Evolutionary conservation across 2,329 filamentous ascomycete genomes (phyloP), one percentile per base, ranked within the genome.

Genomic region (Hypomyces perniciosus): DNA sequence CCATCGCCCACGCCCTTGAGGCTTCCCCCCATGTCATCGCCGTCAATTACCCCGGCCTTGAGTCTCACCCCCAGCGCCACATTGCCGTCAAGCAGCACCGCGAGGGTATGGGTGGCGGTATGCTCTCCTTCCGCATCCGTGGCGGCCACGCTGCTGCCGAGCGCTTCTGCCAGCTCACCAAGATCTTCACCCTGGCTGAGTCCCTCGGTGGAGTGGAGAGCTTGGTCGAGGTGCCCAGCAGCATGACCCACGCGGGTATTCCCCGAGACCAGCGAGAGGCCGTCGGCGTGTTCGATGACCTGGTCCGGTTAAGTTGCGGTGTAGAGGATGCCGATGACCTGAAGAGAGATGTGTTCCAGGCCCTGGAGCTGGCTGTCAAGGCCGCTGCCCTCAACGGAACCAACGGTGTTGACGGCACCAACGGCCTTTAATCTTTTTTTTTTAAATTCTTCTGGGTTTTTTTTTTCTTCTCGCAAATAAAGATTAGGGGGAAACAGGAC

Each of bases 231-330:
- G 82, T 99, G 3, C 93, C 93, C 26, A 88, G 88, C 62, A 88
- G 84, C 71, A 99, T 99, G 93, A 99, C 93, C 13, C 93, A 99
- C 70, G 88, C 90, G 27, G 93, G 92, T 53, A 99, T 99, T 58
- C 93, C 93, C 45, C 83, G 80, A 67, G 90, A 90, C 54, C 84
- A 95, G 75, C 80, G 93, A 52, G 93, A 99, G 77, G 86, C 85
- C 3, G 90, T 93, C 1, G 93, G 93, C 54, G 90, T 99, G 31
- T 97, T 85, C 64, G 93, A 99, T 65, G 93, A 99, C 68, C 79
- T 99, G 6, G 88, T 99, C 30, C 81, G 93, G 58, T 77, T 99
- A 54, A 95, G 90, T 77, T 96, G 90, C 67, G 93, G 93, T 62
- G 83, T 99, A 50, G 93, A 99, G 73, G 93, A 99, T 64, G 81